phyloP scores from a whole-genome alignment of 495 filamentous ascomycete species.

The Margaritispora aquatica region DNA sequence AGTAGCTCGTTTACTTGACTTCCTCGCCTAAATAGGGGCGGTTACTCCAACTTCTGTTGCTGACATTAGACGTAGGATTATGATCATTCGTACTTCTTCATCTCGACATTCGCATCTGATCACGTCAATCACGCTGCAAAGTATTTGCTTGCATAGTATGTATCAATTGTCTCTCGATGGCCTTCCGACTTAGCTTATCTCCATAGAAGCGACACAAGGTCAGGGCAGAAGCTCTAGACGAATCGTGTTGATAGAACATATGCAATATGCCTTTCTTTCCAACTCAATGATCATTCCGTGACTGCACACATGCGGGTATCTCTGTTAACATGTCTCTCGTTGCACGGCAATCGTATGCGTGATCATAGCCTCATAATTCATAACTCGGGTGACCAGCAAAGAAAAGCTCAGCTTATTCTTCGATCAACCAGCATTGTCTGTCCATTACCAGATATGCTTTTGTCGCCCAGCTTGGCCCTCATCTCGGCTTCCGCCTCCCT shows the following conservation, averaged over 20 bases:
- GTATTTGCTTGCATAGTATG: constrained; percentile 46
- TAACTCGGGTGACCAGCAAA: not conserved
- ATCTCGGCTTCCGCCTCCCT: constrained; percentile 51
- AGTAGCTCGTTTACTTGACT: constrained; percentile 25
- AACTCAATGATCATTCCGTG: not conserved
- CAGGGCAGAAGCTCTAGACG: constrained; percentile 20
- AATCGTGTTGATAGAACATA: not conserved
- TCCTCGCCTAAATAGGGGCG: not conserved
- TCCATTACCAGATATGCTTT: constrained; percentile 27
- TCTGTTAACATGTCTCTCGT: constrained; percentile 5
- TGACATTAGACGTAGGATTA: constrained; percentile 53
- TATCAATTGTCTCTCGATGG: not conserved
- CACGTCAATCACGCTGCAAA: constrained; percentile 90
- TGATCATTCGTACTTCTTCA: constrained; percentile 95
- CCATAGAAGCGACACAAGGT: constrained; percentile 17
- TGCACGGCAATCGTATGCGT: constrained; percentile 16
- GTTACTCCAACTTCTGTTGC: not conserved
- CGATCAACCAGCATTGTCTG: constrained; percentile 24
- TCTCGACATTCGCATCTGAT: constrained; percentile 81
- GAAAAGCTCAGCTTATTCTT: constrained; percentile 17
- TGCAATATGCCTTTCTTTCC: not conserved
- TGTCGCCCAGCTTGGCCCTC: constrained; percentile 23
- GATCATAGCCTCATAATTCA: constrained; percentile 20
- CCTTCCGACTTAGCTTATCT: constrained; percentile 16
- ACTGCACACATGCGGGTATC: constrained; percentile 15